phyloP scores from a whole-genome alignment of 805 yeast genomes.

The Metschnikowia gelsemii region DNA sequence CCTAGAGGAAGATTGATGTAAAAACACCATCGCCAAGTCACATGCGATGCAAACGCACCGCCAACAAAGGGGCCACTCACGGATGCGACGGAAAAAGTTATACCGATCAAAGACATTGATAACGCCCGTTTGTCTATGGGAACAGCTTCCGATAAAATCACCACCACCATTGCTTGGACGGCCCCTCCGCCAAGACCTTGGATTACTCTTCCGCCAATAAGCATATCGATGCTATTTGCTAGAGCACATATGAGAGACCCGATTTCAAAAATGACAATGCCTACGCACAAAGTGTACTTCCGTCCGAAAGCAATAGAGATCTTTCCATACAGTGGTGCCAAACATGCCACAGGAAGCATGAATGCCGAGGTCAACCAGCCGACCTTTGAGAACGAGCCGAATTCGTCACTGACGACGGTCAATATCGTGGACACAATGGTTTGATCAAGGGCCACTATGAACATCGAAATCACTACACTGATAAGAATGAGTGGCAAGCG shows the following conservation, averaged over 20 bases:
- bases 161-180: constrained; percentile 54
- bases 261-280: constrained; percentile 54
- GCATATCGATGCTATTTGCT: constrained; percentile 52
- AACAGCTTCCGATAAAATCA: constrained; percentile 56
- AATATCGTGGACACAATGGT: constrained; percentile 57
- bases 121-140: constrained; percentile 43
- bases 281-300: constrained; percentile 46
- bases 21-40: constrained; percentile 77
- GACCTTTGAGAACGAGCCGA: constrained; percentile 48
- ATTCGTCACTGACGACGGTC: constrained; percentile 49
- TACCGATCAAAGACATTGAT: constrained; percentile 38
- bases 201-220: constrained; percentile 70
- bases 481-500: constrained; percentile 26
- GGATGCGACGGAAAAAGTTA: constrained; percentile 49
- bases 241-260: constrained; percentile 64
- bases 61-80: constrained; percentile 66
- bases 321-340: constrained; percentile 59
- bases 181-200: constrained; percentile 76
- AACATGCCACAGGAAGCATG: constrained; percentile 51
- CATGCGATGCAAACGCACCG: constrained; percentile 59
- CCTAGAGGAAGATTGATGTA: constrained; percentile 69
- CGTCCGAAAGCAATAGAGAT: constrained; percentile 58
- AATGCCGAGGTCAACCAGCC: constrained; percentile 63
- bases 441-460: constrained; percentile 53
- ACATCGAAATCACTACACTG: constrained; percentile 32